Evolutionary conservation across 208 protist species (phyloP).

Genomic region (Crithidia bombi): DNA sequence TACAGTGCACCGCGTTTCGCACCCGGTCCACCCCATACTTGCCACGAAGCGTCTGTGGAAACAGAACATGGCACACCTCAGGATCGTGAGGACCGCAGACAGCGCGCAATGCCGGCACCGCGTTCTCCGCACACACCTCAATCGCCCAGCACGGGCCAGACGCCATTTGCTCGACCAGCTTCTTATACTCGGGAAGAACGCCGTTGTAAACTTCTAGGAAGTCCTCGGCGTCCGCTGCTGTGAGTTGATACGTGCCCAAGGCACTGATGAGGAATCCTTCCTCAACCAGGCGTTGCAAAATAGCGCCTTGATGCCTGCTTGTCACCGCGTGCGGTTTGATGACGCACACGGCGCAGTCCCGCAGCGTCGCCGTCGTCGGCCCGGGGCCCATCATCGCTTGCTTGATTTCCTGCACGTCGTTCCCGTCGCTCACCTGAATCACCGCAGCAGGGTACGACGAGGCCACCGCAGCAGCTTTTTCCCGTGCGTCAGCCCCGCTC

Average conservation of each 20-base stretch:
- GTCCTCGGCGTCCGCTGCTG: constrained; percentile 91
- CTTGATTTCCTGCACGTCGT: constrained; percentile 40
- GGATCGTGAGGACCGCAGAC: constrained; percentile 93
- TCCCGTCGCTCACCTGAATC: constrained; percentile 43
- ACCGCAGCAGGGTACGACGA: constrained; percentile 42
- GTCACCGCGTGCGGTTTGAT: constrained; percentile 96
- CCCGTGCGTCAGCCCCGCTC: constrained; percentile 67
- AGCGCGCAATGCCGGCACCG: constrained; percentile 74
- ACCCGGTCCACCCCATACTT: constrained; percentile 90
- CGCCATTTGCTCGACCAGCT: constrained; percentile 92
- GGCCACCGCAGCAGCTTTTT: constrained; percentile 46
- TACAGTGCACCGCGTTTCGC: constrained; percentile 95
- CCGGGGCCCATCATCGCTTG: constrained; percentile 54
- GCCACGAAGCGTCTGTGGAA: constrained; percentile 93
- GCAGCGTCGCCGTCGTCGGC: constrained; percentile 80
- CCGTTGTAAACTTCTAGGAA: constrained; percentile 98
- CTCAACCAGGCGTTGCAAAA: constrained; percentile 90
- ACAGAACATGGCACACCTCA: constrained; percentile 89
- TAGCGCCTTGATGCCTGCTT: constrained; percentile 85
- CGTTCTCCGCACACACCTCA: constrained; percentile 90
- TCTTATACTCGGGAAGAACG: constrained; percentile 94
- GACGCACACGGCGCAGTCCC: constrained; percentile 93
- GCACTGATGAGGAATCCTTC: constrained; percentile 94
- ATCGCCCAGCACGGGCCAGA: constrained; percentile 89
- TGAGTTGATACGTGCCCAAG: constrained; percentile 90